phyloP scores from a whole-genome alignment of 2,329 filamentous ascomycete genomes.

The Zopfia rhizophila region DNA sequence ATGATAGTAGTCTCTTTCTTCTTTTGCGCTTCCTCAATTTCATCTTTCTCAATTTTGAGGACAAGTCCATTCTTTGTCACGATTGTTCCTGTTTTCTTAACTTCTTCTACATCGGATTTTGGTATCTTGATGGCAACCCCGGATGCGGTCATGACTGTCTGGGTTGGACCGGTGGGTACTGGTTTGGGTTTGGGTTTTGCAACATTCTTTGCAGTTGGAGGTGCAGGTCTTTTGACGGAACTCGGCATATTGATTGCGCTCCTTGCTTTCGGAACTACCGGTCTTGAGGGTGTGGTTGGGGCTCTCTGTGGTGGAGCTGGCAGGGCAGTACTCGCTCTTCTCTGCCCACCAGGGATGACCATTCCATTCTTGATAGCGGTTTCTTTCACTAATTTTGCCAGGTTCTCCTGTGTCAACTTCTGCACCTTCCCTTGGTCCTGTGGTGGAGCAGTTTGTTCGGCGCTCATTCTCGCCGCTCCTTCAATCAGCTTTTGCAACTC shows the following conservation, averaged over 20 bases:
- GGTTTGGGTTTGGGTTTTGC: conserved; percentile 16
- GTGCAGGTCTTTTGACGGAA: conserved; percentile 25
- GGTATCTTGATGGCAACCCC: conserved; percentile 49
- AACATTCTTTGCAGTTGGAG: conserved; percentile 11
- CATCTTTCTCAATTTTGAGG: conserved; percentile 44
- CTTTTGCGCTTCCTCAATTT: conserved; percentile 44
- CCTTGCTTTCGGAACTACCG: conserved; percentile 33
- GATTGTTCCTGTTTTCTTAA: conserved; percentile 42
- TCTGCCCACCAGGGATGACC: conserved; percentile 42
- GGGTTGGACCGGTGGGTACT: conserved; percentile 34
- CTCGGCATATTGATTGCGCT: conserved; percentile 34
- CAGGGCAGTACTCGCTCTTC: conserved; percentile 41
- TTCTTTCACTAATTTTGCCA: conserved; percentile 50
- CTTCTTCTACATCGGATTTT: conserved; percentile 39
- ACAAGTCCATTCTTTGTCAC: conserved; percentile 41
- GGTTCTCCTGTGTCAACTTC: conserved; percentile 48
- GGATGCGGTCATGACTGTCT: conserved; percentile 41
- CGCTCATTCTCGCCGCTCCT: conserved; percentile 44
- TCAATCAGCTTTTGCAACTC: conserved; percentile 51
- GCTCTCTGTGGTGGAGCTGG: conserved; percentile 37
- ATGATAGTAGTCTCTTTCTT: conserved; percentile 38
- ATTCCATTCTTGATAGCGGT: conserved; percentile 49
- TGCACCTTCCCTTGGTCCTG: conserved; percentile 39
- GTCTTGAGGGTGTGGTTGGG: conserved; percentile 26
- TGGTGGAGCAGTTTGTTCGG: conserved; percentile 40